A percentile compares a stretch with the other conserved stretches of the same genome.
phyloP scores from a whole-genome alignment of 257 asterid genomes.

The Penstemon eatonii region DNA sequence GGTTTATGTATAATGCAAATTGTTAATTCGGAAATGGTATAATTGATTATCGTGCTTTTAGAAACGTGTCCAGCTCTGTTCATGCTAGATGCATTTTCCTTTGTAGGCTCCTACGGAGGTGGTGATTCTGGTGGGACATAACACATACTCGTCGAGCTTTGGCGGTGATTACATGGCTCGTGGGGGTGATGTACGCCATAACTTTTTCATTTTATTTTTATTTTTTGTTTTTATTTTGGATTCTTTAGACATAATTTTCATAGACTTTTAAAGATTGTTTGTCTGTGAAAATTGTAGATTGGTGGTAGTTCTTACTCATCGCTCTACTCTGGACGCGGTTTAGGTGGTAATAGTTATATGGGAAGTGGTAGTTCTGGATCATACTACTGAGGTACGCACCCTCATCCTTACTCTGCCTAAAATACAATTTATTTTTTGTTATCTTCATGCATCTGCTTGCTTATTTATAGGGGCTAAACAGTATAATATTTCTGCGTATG shows the following conservation, averaged over 20 bases:
- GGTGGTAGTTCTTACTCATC: constrained; percentile 92
- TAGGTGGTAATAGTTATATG: constrained; percentile 77
- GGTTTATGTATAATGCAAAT: constrained; percentile 6
- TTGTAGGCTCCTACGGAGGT: constrained; percentile 78
- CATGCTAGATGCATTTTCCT: constrained; percentile 1
- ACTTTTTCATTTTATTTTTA: neutral
- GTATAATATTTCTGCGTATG: constrained; percentile 16
- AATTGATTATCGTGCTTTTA: neutral
- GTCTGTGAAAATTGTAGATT: constrained; percentile 43
- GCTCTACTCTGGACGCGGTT: constrained; percentile 69
- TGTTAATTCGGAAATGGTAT: neutral
- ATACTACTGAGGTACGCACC: constrained; percentile 69
- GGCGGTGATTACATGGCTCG: constrained; percentile 79
- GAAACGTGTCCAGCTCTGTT: neutral
- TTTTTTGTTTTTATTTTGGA: neutral
- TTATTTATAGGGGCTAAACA: constrained; percentile 14
- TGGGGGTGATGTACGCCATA: constrained; percentile 68
- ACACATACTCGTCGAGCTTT: constrained; percentile 74
- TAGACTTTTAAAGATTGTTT: constrained; percentile 13
- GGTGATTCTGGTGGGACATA: constrained; percentile 79
- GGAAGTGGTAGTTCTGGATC: constrained; percentile 86
- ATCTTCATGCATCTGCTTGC: constrained; percentile 24
- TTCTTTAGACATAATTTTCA: constrained; percentile 5
- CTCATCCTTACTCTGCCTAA: neutral
- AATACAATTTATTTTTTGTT: neutral